A percentile compares a stretch with the other conserved stretches of the same genome.
Conservation (phyloP, 2,329 filamentous ascomycete species). For the Paecilomyces niveus region DNA sequence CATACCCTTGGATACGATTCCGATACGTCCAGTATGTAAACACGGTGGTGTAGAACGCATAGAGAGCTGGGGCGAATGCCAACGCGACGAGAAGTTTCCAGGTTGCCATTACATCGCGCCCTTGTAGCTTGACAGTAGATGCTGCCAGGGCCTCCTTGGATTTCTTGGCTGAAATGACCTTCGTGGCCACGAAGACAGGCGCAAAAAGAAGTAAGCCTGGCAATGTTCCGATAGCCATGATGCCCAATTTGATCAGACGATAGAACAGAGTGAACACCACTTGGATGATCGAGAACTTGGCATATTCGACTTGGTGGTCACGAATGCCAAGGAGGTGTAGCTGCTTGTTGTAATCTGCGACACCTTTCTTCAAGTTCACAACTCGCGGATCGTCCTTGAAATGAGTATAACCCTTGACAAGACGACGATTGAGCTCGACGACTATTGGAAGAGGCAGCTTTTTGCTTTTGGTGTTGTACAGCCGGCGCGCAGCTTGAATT, state of each 20-base stretch:
- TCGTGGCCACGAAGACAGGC: constrained; percentile 78
- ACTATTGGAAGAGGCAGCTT: constrained; percentile 88
- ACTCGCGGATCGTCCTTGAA: constrained; percentile 90
- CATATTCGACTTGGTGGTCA: constrained; percentile 92
- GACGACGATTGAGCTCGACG: constrained; percentile 84
- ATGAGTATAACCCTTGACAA: constrained; percentile 83
- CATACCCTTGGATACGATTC: constrained; percentile 74
- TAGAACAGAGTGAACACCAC: constrained; percentile 74
- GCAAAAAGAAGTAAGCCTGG: constrained; percentile 83
- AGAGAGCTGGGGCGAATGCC: constrained; percentile 72
- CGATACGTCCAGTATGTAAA: constrained; percentile 71
- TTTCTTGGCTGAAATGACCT: constrained; percentile 73
- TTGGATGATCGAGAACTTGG: constrained; percentile 68
- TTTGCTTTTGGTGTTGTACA: constrained; percentile 92
- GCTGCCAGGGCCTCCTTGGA: constrained; percentile 76
- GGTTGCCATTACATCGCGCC: constrained; percentile 82
- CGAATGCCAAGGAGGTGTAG: constrained; percentile 79
- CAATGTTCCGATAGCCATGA: constrained; percentile 73
- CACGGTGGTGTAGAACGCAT: constrained; percentile 70
- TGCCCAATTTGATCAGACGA: constrained; percentile 66
- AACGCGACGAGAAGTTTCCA: constrained; percentile 91
- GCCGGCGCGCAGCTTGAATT: constrained; percentile 83
- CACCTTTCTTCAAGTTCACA: constrained; percentile 63
- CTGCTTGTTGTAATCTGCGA: constrained; percentile 79
- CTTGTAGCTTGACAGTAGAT: constrained; percentile 82